Percentiles rank a stretch among this genome's conserved stretches.
Evolutionary conservation across 108 stramenopile genomes (phyloP).

Genomic region (Nannochloropsis oceanica): DNA sequence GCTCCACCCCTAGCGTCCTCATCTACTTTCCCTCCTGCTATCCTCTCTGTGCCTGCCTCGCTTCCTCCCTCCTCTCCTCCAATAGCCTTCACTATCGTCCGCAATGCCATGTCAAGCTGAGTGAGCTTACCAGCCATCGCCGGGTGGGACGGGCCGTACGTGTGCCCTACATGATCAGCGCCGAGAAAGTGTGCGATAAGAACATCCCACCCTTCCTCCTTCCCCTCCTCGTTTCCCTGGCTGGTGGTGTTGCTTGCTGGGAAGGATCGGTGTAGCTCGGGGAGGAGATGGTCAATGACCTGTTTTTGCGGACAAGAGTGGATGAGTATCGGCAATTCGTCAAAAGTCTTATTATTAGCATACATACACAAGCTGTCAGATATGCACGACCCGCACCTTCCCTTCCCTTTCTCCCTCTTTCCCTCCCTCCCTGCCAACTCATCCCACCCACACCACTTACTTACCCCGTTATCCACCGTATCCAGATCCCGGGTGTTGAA

Average conservation of each 20-base stretch:
- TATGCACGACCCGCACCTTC: too few species aligned
- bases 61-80: not conserved
- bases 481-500: conserved; percentile 94
- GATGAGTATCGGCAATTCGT: not conserved
- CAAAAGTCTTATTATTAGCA: not conserved
- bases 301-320: not conserved
- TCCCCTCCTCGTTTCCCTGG: not conserved
- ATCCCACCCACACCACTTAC: not conserved
- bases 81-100: conserved; percentile 35
- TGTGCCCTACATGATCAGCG: conserved; percentile 94
- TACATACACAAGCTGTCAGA: too few species aligned
- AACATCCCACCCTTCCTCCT: not conserved
- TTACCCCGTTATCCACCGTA: conserved; percentile 85
- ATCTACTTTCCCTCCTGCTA: too few species aligned
- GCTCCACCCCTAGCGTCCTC: conserved; percentile 7
- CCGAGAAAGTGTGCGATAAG: conserved; percentile 62
- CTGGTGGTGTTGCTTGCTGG: not conserved
- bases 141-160: conserved; percentile 64
- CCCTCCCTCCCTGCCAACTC: not conserved
- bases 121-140: conserved; percentile 71
- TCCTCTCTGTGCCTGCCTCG: not conserved
- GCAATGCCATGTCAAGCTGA: conserved; percentile 69
- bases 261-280: not conserved
- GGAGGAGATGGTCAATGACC: not conserved
- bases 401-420: not conserved